Evolutionary conservation across 2,329 filamentous ascomycete genomes (phyloP), one percentile per base, ranked within the genome.

Genomic region (Amphichorda felina): DNA sequence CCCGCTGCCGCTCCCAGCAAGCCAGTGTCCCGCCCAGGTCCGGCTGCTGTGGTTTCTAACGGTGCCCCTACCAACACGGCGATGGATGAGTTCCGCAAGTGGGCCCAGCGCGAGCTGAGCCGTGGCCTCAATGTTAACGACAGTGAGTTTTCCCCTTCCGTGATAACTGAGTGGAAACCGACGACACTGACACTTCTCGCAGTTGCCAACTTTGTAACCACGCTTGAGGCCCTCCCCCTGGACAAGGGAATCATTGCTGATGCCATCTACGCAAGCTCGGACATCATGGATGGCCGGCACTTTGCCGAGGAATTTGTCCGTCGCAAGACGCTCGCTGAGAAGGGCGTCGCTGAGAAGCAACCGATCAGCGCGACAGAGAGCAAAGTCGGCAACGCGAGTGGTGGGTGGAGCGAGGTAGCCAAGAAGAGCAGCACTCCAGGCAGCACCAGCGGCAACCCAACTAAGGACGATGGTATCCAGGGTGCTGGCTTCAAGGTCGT

Each of bases 271-370:
- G 75, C 76, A 39, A 82, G 77, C 54, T 93, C 85, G 2, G 82
- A 80, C 49, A 93, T 88, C 1, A 84, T 98, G 59, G 87, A 98
- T 51, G 87, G 85, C 1, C 82, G 83, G 34, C 86, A 93, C 50
- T 96, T 96, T 51, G 87, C 86, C 0, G 84, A 94, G 40, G 91
- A 98, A 56, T 98, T 91, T 51, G 75, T 96, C 40, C 82, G 88
- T 24, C 87, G 89, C 48, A 89, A 88, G 62, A 93, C 83, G 68
- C 74, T 93, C 2, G 89, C 91, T 1, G 89, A 96, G 47, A 91
- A 88, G 64, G 91, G 91, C 27, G 73, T 95, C 28, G 68, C 94
- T 14, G 82, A 87, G 55, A 80, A 84, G 48, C 74, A 82, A 37
- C 68, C 31, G 10, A 4, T 22, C 30, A 68, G 61, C 34, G 70